These are phyloP conservation scores for Oenanthe javanica DNA, from an alignment of 140 eudicot species.

Conservation along the genomic window DNA sequence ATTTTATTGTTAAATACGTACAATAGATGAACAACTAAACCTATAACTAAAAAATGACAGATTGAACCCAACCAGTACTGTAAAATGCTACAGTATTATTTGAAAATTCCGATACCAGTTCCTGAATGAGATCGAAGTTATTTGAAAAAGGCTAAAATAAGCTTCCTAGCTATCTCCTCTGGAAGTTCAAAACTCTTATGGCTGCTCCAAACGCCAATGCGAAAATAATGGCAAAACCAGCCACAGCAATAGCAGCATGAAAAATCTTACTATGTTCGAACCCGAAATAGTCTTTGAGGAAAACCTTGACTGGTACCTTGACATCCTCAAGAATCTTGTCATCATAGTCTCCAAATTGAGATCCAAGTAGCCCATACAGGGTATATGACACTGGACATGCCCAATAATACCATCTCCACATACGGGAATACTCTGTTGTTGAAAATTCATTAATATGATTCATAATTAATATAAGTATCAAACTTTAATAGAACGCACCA, in stretches of 20 bases:
- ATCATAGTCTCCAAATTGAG: conserved; percentile 58
- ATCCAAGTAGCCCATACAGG: conserved; percentile 47
- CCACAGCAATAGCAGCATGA: conserved; percentile 29
- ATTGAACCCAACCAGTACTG: background rate
- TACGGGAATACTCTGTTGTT: conserved; percentile 62
- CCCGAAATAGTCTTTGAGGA: conserved; percentile 38
- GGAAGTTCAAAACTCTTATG: conserved; percentile 45
- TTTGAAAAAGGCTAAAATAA: background rate
- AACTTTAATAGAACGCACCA: background rate
- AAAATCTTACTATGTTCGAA: conserved; percentile 42
- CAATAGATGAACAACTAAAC: too few species aligned
- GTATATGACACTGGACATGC: conserved; percentile 53
- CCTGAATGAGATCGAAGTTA: background rate
- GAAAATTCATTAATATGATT: background rate
- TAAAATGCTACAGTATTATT: too few species aligned
- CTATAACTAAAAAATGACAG: background rate
- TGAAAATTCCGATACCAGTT: background rate
- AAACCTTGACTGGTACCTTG: conserved; percentile 34
- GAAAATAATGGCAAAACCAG: conserved; percentile 31
- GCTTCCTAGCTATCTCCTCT: conserved; percentile 26
- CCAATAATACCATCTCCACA: conserved; percentile 92
- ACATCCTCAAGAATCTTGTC: conserved; percentile 19
- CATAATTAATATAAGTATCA: background rate
- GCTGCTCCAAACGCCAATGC: conserved; percentile 39
- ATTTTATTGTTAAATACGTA: too few species aligned